Percentiles rank a stretch among this genome's conserved stretches.
Evolutionary conservation across 2,329 filamentous ascomycete species (phyloP).

Genomic region (Botrytis hyacinthi): DNA sequence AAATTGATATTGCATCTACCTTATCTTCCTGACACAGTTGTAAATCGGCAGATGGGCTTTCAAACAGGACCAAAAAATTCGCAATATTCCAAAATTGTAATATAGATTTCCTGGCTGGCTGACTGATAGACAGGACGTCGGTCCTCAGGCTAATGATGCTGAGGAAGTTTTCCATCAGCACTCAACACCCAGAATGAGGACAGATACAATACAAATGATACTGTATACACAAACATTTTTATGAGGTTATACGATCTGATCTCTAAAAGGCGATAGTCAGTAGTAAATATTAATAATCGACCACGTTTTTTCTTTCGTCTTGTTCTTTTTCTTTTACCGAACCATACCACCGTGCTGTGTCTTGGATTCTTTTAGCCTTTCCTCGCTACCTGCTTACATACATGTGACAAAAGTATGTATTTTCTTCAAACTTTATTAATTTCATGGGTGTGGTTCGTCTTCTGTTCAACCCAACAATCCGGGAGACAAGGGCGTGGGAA

Average conservation of each 20-base stretch:
- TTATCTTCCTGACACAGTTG: neutral
- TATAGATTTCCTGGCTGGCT: neutral
- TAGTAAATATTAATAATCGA: neutral
- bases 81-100: neutral
- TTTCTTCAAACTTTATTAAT: neutral
- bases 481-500: conserved; percentile 12
- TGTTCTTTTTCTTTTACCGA: neutral
- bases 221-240: neutral
- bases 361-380: neutral
- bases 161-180: neutral
- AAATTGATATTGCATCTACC: neutral
- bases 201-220: neutral
- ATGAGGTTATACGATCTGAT: neutral
- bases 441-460: conserved; percentile 3
- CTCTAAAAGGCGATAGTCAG: neutral
- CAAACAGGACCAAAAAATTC: neutral
- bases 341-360: neutral
- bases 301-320: neutral
- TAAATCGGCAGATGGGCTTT: neutral
- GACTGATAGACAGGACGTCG: neutral
- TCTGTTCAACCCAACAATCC: conserved; percentile 7
- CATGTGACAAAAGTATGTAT: neutral
- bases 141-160: conserved; percentile 4
- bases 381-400: neutral
- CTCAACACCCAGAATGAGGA: neutral